Conservation (phyloP, 2,329 filamentous ascomycete genomes). For the Teratosphaeria zuluensis region DNA sequence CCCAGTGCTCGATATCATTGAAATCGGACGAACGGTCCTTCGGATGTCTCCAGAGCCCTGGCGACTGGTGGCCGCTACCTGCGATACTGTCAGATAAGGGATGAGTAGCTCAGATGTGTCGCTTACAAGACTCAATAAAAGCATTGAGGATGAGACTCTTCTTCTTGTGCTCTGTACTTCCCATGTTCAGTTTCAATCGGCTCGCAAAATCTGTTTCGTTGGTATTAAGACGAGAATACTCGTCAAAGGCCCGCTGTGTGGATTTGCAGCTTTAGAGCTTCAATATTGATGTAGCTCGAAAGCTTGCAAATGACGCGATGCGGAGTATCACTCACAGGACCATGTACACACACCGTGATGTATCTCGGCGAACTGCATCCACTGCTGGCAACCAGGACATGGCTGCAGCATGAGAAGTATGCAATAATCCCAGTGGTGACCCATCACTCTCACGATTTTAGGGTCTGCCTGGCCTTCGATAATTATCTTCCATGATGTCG, state of each 20-base stretch:
- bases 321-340: not conserved
- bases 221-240: not conserved
- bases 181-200: too few species aligned
- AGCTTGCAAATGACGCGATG: not conserved
- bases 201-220: too few species aligned
- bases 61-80: conserved; percentile 45
- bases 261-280: not conserved
- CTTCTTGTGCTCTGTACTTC: conserved; percentile 13
- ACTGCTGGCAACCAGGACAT: not conserved
- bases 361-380: not conserved
- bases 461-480: too few species aligned
- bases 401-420: not conserved
- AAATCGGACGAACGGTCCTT: conserved; percentile 54
- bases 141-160: conserved; percentile 33
- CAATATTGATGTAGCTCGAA: not conserved
- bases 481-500: too few species aligned
- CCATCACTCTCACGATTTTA: too few species aligned
- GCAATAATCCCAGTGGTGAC: too few species aligned
- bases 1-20: conserved; percentile 52
- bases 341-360: not conserved
- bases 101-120: not conserved
- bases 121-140: conserved; percentile 33
- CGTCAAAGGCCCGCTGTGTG: too few species aligned
- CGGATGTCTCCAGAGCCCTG: conserved; percentile 55
- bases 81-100: not conserved